Evolutionary conservation across 345 rosid species (phyloP), one percentile per base, ranked within the genome.

Genomic region (Salix purpurea): DNA sequence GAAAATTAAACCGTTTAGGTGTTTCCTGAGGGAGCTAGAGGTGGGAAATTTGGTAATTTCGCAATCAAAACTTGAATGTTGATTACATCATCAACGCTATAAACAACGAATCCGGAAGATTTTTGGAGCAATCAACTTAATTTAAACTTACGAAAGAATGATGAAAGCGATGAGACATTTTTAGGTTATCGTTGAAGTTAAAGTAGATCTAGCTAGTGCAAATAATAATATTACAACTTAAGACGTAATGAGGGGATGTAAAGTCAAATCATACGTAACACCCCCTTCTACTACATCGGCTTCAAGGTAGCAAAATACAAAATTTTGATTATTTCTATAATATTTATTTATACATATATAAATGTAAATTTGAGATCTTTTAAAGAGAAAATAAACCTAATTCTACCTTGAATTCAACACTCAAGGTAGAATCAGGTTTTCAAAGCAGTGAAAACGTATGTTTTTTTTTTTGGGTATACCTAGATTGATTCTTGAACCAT

Each of bases 11-110:
- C 16, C 16, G 40, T 15, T 65, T 32, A 4, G 66, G 21, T 62
- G 30, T 62, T 24, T 72, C 72, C 71, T 48, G 48, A 36, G 71
- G 74, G 42, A 44, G 14, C 74, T 52, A 71, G 48, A 74, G 66
- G 52, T 74, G 75, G 75, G 71, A 76, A 74, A 8, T 14, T 66
- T 72, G 68, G 77, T 10, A 0, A 2, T 40, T 40, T 50, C 21
- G 8, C 56, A 0, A 14, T 18, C 16, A 16, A 16, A 18, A 16
- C 56, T 16, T 18, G 56, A 50, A 50, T 16, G n/a, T 0, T 40
- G 14, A 46, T 6, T 2, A 6, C 23, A 52, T 46, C n/a, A 52
- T 52, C 58, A 58, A 23, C 4, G 28, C 11, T 1, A 23, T n/a
- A 23, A 58, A 10, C 15, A 58, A 58, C 24, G 28, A 56, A 9